Evolutionary conservation across 768 basidiomycete genomes (phyloP).

Genomic region (Mycena kentingensis): DNA sequence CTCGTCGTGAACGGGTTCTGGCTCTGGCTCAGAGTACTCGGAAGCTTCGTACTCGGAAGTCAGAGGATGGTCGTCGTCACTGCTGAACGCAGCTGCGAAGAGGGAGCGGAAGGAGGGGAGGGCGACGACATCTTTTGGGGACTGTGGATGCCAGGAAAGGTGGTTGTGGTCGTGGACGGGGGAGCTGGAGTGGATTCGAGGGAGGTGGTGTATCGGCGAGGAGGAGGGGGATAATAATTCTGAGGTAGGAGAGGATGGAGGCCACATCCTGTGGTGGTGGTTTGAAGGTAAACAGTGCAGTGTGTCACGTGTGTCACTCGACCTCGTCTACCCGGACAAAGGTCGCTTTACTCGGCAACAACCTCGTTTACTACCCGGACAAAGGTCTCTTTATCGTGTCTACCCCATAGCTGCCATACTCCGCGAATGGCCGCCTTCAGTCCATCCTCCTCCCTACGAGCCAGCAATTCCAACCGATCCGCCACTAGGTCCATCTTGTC

Average conservation of each 20-base stretch:
- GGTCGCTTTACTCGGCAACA: slow-evolving; percentile 5
- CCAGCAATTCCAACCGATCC: slow-evolving; percentile 16
- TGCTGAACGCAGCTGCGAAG: slow-evolving; percentile 20
- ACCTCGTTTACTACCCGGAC: slow-evolving; percentile 35
- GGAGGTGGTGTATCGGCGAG: slow-evolving; percentile 12
- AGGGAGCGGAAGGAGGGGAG: slow-evolving; percentile 33
- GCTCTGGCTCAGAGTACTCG: slow-evolving; percentile 35
- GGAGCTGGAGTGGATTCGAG: slow-evolving; percentile 18
- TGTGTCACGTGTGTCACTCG: neutral
- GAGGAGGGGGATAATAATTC: neutral
- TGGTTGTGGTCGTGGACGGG: slow-evolving; percentile 15
- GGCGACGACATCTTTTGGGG: slow-evolving; percentile 23
- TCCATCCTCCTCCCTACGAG: slow-evolving; percentile 36
- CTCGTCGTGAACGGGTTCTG: slow-evolving; percentile 40
- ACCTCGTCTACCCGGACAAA: no score
- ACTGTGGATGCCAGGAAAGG: slow-evolving; percentile 22
- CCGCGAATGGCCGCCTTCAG: slow-evolving; percentile 56
- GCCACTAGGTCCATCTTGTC: slow-evolving; percentile 3
- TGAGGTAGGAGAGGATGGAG: slow-evolving; percentile 4
- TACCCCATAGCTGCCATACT: slow-evolving; percentile 61
- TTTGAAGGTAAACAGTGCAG: neutral
- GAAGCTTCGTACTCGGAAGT: slow-evolving; percentile 39
- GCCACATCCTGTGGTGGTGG: neutral
- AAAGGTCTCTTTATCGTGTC: slow-evolving; percentile 36
- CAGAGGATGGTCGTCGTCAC: slow-evolving; percentile 30